phyloP scores from a whole-genome alignment of 192 early-diverging fungal genomes.

The Coemansia sp. region DNA sequence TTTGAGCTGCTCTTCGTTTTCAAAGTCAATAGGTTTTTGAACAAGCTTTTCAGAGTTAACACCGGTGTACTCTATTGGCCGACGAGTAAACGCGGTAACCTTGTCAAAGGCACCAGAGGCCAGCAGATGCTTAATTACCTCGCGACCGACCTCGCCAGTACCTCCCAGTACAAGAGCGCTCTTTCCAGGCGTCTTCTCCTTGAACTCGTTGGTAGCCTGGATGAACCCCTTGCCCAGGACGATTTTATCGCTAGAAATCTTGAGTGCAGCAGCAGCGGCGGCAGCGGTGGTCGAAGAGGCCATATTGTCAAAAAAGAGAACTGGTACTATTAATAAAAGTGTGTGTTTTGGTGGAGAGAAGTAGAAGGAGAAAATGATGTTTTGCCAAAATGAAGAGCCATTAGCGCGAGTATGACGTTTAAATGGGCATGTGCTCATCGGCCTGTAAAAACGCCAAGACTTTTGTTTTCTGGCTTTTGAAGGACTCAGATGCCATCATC shows the following conservation, averaged over 20 bases:
- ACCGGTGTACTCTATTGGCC: constrained; percentile 35
- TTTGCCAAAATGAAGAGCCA: not conserved
- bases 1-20: constrained; percentile 57
- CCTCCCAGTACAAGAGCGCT: constrained; percentile 44
- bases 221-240: constrained; percentile 24
- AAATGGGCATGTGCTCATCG: not conserved
- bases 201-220: constrained; percentile 35
- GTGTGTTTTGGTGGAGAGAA: not conserved
- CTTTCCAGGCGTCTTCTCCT: constrained; percentile 16
- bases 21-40: constrained; percentile 72
- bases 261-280: constrained; percentile 8
- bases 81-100: constrained; percentile 45
- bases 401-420: not conserved
- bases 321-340: constrained; percentile 2
- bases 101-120: constrained; percentile 43
- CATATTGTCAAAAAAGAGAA: not conserved
- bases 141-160: constrained; percentile 50
- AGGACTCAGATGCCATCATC: not conserved
- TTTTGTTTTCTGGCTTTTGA: not conserved
- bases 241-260: constrained; percentile 21
- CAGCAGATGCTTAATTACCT: constrained; percentile 46
- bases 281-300: constrained; percentile 1
- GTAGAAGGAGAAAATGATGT: not conserved
- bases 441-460: not conserved
- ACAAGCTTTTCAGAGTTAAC: constrained; percentile 44